Evolutionary conservation across 768 basidiomycete genomes (phyloP), one percentile per base, ranked within the genome.

Genomic region (Russula compacta): DNA sequence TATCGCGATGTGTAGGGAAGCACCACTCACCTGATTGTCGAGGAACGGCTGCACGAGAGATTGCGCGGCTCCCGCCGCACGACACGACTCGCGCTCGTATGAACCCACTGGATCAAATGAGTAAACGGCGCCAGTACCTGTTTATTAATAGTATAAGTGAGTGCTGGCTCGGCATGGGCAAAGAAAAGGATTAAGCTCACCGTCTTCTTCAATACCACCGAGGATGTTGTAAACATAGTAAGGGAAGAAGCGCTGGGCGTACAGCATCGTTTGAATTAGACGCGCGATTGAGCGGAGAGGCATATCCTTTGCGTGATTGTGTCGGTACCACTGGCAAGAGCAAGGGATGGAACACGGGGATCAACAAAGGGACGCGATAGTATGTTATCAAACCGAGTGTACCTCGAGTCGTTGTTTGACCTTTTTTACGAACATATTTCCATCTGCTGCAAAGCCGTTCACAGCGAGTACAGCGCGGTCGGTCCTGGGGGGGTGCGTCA

Each of bases 71-170:
- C 97, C 97, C 51, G 95, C 94, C 42, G 95, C 95, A 64, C 97
- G 87, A 76, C 95, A 98, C 36, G 90, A 83, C 76, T 97, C 94
- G 62, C 97, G 89, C 75, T 98, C 95, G 73, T 99, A 99, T 51
- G 91, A 94, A 32, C 97, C 97, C 36, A 98, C 93, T 42, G 97
- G 97, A 75, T 99, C 97, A 73, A 97, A 99, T n/a, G 95, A 98
- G 79, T 99, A 99, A 35, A 99, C 95, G 10, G 95, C 92, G 55
- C 97, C 97, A 40, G 91, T 84, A 11, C 95, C 93, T 95, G 71
- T 4, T 40, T 32, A 35, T 42, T 17, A 35, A 55, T 17, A 47
- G 33, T 58, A 12, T 12, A 50, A 38, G 64, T 66, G 59, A 59
- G 61, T 46, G 42, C 56, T 53, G 17, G 17, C 38, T 35, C 51